Evolutionary conservation across 345 rosid genomes (phyloP).

Genomic region (Gossypium sturtianum): DNA sequence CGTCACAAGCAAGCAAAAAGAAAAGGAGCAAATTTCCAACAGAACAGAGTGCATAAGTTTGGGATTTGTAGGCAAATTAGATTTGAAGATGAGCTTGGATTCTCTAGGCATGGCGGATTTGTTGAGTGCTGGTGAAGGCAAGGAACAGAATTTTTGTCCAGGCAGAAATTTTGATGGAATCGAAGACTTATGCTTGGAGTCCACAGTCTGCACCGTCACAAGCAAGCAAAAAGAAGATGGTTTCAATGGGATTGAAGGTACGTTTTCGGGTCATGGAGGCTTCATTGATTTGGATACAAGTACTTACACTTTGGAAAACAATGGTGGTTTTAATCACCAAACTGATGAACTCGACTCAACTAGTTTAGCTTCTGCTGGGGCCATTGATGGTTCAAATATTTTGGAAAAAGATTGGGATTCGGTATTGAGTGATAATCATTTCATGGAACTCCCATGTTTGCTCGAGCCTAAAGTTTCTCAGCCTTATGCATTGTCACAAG

Average conservation of each 20-base stretch:
- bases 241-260: neutral
- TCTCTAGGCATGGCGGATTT: neutral
- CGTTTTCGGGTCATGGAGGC: neutral
- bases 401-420: neutral
- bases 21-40: neutral
- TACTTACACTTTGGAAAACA: neutral
- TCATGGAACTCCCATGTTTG: neutral
- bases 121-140: neutral
- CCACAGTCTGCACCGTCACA: no score
- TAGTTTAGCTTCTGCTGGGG: neutral
- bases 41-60: neutral
- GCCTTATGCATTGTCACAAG: neutral
- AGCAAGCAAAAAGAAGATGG: neutral
- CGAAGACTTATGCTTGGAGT: conserved; percentile 27
- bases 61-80: neutral
- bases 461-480: neutral
- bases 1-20: no score
- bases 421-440: neutral
- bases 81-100: neutral
- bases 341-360: neutral
- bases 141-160: neutral
- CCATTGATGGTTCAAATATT: neutral
- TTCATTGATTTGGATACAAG: conserved; percentile 14
- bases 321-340: neutral
- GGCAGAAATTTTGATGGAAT: conserved; percentile 7